Evolutionary conservation across 23 red algal genomes (phyloP).

Genomic region (Gracilaria domingensis): DNA sequence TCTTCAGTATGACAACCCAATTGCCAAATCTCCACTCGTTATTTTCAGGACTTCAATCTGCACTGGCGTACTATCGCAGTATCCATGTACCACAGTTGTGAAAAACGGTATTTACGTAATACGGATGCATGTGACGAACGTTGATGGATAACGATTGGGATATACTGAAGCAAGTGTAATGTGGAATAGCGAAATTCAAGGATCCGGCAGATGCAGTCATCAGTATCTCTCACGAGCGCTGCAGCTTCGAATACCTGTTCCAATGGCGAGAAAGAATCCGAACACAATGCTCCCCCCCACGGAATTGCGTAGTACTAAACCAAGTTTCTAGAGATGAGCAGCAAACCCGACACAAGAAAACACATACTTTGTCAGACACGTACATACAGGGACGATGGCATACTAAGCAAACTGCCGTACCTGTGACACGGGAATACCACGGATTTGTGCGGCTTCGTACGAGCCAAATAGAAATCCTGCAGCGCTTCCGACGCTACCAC

Average conservation of each 20-base stretch:
- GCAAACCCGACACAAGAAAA: not conserved
- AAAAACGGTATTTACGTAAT: not conserved
- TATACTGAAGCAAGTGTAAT: not conserved
- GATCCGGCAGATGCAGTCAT: not conserved
- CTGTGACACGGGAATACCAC: slow-evolving; percentile 71
- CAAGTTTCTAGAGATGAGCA: slow-evolving; percentile 71
- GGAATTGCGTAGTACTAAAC: slow-evolving; percentile 87
- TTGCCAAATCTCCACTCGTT: not conserved
- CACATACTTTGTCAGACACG: not conserved
- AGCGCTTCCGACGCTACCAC: slow-evolving; percentile 72
- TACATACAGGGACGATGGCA: not conserved
- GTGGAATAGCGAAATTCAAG: not conserved
- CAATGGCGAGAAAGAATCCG: slow-evolving; percentile 98
- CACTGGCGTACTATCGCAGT: not conserved
- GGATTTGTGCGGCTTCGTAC: slow-evolving; percentile 65
- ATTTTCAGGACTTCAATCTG: not conserved
- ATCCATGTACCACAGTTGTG: no score
- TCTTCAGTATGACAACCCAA: not conserved
- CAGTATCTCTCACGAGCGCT: slow-evolving; percentile 71
- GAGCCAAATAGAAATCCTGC: slow-evolving; percentile 78
- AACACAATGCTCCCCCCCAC: slow-evolving; percentile 88
- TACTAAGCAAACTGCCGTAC: slow-evolving; percentile 22
- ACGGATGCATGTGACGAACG: not conserved
- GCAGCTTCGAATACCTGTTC: slow-evolving; percentile 92
- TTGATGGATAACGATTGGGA: not conserved